phyloP scores from a whole-genome alignment of 192 early-diverging fungal species.

The Helicostylum pulchrum region DNA sequence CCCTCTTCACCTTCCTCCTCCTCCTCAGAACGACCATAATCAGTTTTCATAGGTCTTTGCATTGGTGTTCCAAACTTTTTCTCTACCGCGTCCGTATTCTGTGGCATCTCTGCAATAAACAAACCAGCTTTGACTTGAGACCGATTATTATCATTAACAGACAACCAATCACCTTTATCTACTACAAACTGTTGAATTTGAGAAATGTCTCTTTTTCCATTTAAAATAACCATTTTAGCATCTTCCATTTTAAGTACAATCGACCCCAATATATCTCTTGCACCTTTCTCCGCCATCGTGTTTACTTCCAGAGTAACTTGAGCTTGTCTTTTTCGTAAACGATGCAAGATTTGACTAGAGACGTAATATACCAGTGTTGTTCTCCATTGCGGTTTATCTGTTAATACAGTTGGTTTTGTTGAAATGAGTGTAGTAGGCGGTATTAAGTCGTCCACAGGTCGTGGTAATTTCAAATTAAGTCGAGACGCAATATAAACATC shows the following conservation, averaged over 20 bases:
- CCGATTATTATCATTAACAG: background rate
- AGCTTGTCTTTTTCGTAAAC: slow-evolving; percentile 14
- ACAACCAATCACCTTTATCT: slow-evolving; percentile 30
- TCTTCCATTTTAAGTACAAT: slow-evolving; percentile 4
- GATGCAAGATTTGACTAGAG: slow-evolving; percentile 22
- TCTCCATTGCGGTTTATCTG: slow-evolving; percentile 17
- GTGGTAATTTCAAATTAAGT: slow-evolving; percentile 24
- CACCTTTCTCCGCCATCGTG: slow-evolving; percentile 4
- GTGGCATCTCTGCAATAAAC: slow-evolving; percentile 29
- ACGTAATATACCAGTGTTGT: slow-evolving; percentile 29
- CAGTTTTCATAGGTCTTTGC: slow-evolving; percentile 4
- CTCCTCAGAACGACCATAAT: too few relatives aligned
- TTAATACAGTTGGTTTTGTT: slow-evolving; percentile 6
- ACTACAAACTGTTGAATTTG: slow-evolving; percentile 27
- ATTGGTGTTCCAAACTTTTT: slow-evolving; percentile 9
- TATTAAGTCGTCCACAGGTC: slow-evolving; percentile 21
- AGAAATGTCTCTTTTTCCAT: slow-evolving; percentile 20
- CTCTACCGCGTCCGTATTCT: slow-evolving; percentile 1
- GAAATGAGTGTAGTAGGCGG: slow-evolving; percentile 23
- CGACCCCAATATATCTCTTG: background rate
- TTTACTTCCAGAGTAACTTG: slow-evolving; percentile 15
- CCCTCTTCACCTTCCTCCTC: background rate
- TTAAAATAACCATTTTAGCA: slow-evolving; percentile 25
- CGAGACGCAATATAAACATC: slow-evolving; percentile 21
- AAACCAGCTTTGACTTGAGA: slow-evolving; percentile 22